A percentile compares a stretch with the other conserved stretches of the same genome.
Evolutionary conservation across 2,329 filamentous ascomycete genomes (phyloP).

Genomic region (Sclerotinia glacialis): DNA sequence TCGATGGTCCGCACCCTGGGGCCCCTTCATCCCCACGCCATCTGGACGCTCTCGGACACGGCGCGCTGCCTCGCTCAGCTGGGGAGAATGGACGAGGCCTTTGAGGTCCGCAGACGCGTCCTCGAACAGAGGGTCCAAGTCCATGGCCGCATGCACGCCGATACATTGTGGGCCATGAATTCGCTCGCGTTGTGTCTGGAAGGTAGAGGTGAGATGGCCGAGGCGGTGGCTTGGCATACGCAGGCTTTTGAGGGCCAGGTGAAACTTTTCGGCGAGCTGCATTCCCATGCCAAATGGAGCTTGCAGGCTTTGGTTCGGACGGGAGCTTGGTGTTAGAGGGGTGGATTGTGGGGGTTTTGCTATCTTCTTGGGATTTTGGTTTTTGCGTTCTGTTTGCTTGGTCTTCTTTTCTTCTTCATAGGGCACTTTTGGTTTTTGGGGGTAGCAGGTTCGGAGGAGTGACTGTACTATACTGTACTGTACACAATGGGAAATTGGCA

Average conservation of each 20-base stretch:
- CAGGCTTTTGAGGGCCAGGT: conserved; percentile 11
- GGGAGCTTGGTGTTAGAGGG: conserved; percentile 6
- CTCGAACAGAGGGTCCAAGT: background rate
- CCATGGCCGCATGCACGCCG: background rate
- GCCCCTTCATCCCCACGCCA: background rate
- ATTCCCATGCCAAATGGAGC: conserved; percentile 16
- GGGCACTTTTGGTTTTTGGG: background rate
- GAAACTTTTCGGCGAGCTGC: background rate
- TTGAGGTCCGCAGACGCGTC: background rate
- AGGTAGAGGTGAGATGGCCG: background rate
- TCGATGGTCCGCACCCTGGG: conserved; percentile 10
- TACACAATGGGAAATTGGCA: no score
- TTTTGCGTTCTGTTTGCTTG: background rate
- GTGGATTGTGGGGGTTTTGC: no score
- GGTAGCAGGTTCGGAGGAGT: no score
- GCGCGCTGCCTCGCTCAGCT: conserved; percentile 7
- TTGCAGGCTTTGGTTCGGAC: conserved; percentile 9
- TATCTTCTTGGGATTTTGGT: background rate
- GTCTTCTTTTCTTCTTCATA: no score
- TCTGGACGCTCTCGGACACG: conserved; percentile 17
- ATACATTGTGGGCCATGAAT: conserved; percentile 22
- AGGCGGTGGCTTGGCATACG: background rate
- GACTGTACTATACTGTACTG: no score
- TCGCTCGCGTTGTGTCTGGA: conserved; percentile 6
- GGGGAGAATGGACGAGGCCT: background rate